Conservation (phyloP, 495 filamentous ascomycete species). For the Neurospora cerealis region DNA sequence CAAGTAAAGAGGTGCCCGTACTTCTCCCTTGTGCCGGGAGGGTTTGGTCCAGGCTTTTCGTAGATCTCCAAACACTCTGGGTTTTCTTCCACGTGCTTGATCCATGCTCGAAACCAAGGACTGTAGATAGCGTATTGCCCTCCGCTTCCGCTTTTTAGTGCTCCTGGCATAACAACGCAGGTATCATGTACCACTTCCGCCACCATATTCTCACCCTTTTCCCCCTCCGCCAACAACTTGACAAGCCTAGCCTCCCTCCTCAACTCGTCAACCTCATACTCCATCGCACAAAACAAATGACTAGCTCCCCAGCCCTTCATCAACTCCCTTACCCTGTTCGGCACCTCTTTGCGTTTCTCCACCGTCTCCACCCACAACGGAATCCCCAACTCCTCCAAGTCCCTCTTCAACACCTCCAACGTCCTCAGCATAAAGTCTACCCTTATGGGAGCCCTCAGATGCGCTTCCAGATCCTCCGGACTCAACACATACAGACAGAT, state of each 20-base stretch:
- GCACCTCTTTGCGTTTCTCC: conserved; percentile 52
- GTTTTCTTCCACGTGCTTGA: conserved; percentile 58
- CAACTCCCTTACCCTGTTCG: conserved; percentile 55
- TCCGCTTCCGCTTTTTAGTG: conserved; percentile 50
- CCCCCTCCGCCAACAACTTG: conserved; percentile 37
- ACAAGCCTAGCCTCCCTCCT: conserved; percentile 62
- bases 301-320: conserved; percentile 65
- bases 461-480: conserved; percentile 78
- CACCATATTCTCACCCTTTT: conserved; percentile 38
- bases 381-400: conserved; percentile 62
- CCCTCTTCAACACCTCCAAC: conserved; percentile 51
- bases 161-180: conserved; percentile 69
- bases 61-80: conserved; percentile 51
- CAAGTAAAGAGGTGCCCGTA: conserved; percentile 53
- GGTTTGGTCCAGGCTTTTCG: conserved; percentile 51
- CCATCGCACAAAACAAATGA: conserved; percentile 60
- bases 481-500: conserved; percentile 74
- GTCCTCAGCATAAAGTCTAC: conserved; percentile 74
- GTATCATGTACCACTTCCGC: conserved; percentile 67
- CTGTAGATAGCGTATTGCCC: conserved; percentile 78
- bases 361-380: conserved; percentile 70
- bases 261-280: conserved; percentile 74
- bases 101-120: conserved; percentile 74
- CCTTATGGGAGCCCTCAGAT: conserved; percentile 58
- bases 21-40: conserved; percentile 11